Base-by-base conservation (phyloP, 2,329 filamentous ascomycete species). In the Phyllosticta paracitricarpa region DNA sequence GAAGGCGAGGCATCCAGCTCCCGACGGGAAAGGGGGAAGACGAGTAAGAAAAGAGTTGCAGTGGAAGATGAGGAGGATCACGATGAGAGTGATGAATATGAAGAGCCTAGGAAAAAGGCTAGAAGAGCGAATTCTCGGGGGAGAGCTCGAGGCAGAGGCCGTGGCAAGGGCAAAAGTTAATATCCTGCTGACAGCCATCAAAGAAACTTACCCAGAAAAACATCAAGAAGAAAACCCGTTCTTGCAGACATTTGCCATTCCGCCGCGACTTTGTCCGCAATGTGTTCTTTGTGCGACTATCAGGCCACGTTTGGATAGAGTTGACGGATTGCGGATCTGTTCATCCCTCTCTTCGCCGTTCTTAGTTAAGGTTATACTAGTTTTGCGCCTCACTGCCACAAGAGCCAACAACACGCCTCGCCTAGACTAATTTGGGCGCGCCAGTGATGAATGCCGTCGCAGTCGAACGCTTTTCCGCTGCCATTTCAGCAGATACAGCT, bases 61-160 rank as follows among this genome's bases (percentile, higher is more conserved):
- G 51, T 51, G 26, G 54, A 53, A 7, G 26, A 54, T 12, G 59
- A 61, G 1, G 54, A 61, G 9, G 59, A 54, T 9, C 54, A 57
- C 2, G 54, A 48, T 2, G 54, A 53, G 7, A 35, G 17, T 19
- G 53, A 48, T 6, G 17, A 35, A 17, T 51, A 33, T 26, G 58
- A 51, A 26, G 54, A 53, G 54, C 58, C 54, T 17, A 52, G 48
- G 35, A 56, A 61, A 53, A 61, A 61, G 40, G 54, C 26, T 26
- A 51, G 35, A 22, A 52, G 33, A 10, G 24, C 30, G 2, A 26
- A 35, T 10, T 26, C 30, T 4, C 19, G 24, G 24, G 28, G 35
- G 3, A n/a, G 28, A 7, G 30, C 19, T n/a, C 22, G 40, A 52
- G 58, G 58, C 8, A 26, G 58, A 40, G 19, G 30, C 4, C 9